A percentile compares a stretch with the other conserved stretches of the same genome.
These are phyloP conservation scores for Neopestalotiopsis sp. DNA, from an alignment of 2,329 filamentous ascomycete genomes.

Conservation along the genomic window DNA sequence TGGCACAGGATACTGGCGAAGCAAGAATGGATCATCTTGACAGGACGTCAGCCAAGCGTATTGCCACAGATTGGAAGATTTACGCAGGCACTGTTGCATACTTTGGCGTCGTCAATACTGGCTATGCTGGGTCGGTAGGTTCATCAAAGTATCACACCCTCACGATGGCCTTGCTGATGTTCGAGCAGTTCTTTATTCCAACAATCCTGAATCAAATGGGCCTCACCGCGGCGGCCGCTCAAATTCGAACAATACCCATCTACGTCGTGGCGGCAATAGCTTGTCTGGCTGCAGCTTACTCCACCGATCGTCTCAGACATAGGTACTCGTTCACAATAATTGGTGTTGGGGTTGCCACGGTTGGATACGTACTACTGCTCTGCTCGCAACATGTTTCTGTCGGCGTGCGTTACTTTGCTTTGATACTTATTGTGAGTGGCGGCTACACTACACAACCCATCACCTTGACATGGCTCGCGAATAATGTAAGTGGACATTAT, in stretches of 20 bases:
- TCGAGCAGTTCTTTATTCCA: conserved; percentile 39
- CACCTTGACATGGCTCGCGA: conserved; percentile 60
- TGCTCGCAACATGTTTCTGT: conserved; percentile 51
- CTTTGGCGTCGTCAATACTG: conserved; percentile 49
- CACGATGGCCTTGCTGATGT: background rate
- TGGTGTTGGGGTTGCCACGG: conserved; percentile 53
- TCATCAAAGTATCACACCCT: background rate
- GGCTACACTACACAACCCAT: conserved; percentile 62
- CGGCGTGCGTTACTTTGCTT: conserved; percentile 57
- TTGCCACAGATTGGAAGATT: conserved; percentile 53
- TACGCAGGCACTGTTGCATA: conserved; percentile 45
- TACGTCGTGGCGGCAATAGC: conserved; percentile 40
- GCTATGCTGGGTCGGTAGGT: conserved; percentile 43
- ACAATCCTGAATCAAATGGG: conserved; percentile 44
- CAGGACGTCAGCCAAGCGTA: conserved; percentile 49
- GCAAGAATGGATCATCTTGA: conserved; percentile 59
- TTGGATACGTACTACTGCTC: conserved; percentile 63
- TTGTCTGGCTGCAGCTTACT: conserved; percentile 43
- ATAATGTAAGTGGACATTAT: conserved; percentile 63
- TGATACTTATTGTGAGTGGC: conserved; percentile 60
- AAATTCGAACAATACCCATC: conserved; percentile 43
- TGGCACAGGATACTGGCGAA: conserved; percentile 48
- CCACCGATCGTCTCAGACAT: conserved; percentile 55
- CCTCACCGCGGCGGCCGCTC: conserved; percentile 39
- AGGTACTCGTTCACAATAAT: conserved; percentile 60